Evolutionary conservation across 129 eudicot species (phyloP).

Genomic region (Artemisia annua): DNA sequence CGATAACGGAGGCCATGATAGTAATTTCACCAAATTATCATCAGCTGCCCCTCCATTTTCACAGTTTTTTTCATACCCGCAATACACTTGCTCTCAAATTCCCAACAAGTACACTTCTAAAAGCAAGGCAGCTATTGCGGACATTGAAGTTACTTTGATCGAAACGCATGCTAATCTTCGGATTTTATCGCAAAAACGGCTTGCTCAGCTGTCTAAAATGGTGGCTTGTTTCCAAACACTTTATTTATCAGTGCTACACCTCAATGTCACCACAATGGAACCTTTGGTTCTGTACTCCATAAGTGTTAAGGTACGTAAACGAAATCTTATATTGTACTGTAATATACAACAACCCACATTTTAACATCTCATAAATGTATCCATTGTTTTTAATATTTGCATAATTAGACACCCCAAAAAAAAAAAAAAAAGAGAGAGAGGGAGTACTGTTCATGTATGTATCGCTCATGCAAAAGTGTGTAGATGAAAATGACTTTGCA

Average conservation of each 20-base stretch:
- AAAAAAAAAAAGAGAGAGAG: too few relatives aligned
- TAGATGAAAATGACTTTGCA: constrained; percentile 57
- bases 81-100: constrained; percentile 53
- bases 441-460: constrained; percentile 12
- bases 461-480: constrained; percentile 37
- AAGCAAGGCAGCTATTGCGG: constrained; percentile 68
- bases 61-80: constrained; percentile 68
- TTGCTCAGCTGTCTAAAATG: constrained; percentile 72
- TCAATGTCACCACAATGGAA: constrained; percentile 84
- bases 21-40: constrained; percentile 13
- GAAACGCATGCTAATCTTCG: constrained; percentile 93
- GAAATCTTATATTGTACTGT: background rate
- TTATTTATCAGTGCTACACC: constrained; percentile 75
- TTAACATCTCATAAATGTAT: background rate
- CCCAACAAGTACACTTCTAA: constrained; percentile 60
- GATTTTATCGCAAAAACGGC: constrained; percentile 53
- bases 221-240: constrained; percentile 76
- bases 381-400: background rate
- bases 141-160: constrained; percentile 83
- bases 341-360: constrained; percentile 21
- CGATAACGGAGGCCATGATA: constrained; percentile 9
- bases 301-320: constrained; percentile 81
- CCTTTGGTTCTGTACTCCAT: constrained; percentile 86
- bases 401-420: constrained; percentile 9
- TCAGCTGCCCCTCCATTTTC: constrained; percentile 56